Evolutionary conservation across 129 eudicot genomes (phyloP), one percentile per base, ranked within the genome.

Genomic region (Helichrysum umbraculigerum): DNA sequence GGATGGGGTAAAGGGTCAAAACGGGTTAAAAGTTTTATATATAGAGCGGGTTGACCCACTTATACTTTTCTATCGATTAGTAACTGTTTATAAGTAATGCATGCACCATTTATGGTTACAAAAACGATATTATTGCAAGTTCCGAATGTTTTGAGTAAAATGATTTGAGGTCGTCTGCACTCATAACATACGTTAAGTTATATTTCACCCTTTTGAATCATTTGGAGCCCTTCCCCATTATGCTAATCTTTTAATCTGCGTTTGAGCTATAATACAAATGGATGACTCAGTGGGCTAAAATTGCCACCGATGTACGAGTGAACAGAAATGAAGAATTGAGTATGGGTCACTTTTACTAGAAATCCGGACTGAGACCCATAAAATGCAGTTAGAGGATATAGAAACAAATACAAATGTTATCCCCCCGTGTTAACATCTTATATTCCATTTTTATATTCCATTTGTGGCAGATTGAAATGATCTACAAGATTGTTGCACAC

Each of bases 401-500:
- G 28, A 25, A 25, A 25, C 28, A n/a, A n/a, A n/a, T n/a, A n/a
- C n/a, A n/a, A n/a, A n/a, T n/a, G 28, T 25, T 25, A 30, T 30
- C 3, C 8, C 6, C 19, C n/a, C 63, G 15, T 47, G 41, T 34
- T 25, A 30, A 25, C 22, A 33, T 74, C 30, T 61, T 51, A 19
- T 60, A 68, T 62, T 56, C 10, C 22, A 10, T 66, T 39, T 56
- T 61, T 51, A 19, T 60, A 68, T 62, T 56, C 10, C 22, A 10
- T 66, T 39, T 56, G 41, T 77, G 75, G 83, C 91, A 93, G 98
- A 88, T 93, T 79, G 98, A 93, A 81, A 93, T 93, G 98, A 89
- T 93, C 52, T 89, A 91, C 86, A 93, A 93, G 91, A 91, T 93
- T 11, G 75, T 93, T 14, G 91, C 96, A 11, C 98, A 93, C 84